Evolutionary conservation across 371 early-diverging fungal genomes (phyloP), one percentile per base, ranked within the genome.

Genomic region (Saksenaea oblongispora): DNA sequence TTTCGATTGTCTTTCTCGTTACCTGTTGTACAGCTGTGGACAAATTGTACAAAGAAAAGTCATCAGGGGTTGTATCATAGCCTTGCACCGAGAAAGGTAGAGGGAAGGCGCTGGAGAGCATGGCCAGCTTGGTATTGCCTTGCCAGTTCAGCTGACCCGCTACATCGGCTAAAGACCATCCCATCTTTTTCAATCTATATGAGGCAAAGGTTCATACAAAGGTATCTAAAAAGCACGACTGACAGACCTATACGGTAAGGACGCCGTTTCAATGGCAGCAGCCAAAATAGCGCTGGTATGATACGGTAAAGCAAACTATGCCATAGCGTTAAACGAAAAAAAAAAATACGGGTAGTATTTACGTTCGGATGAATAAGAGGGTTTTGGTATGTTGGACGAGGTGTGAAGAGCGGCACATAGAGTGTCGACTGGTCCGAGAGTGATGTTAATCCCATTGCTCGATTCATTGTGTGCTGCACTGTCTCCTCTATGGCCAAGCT

Each of bases 261-360:
- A 78, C 0, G 78, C 82, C 1, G 86, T 83, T 35, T 91, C 92
- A 9, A 91, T 83, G 5, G 83, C 89, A 0, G 89, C 76, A 5
- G 92, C 80, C 28, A 88, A 70, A 26, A 85, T 76, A 1, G 90
- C 89, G 53, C 87, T 89, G 34, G 89, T 88, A 58, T 89, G 89
- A 62, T 88, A 91, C 61, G 73, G 62, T 15, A 73, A 72, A 18
- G 67, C 63, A 7, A 82, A 66, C 75, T 87, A 53, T 70, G 57
- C 5, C 24, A 11, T 44, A 14, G 47, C 26, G 10, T 28, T 34
- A 54, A 7, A 31, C 7, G 31, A 2, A 31, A 31, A 31, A 7
- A 4, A 31, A 31, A 4, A 31, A 31, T 31, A 31, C 2, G 2
- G 31, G 7, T 31, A 31, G 7, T 7, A 24, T 60, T 59, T 63